These are phyloP conservation scores for Polytrichum formosum DNA, from an alignment of 225 moss, liverwort and hornwort genomes.

Conservation along the genomic window DNA sequence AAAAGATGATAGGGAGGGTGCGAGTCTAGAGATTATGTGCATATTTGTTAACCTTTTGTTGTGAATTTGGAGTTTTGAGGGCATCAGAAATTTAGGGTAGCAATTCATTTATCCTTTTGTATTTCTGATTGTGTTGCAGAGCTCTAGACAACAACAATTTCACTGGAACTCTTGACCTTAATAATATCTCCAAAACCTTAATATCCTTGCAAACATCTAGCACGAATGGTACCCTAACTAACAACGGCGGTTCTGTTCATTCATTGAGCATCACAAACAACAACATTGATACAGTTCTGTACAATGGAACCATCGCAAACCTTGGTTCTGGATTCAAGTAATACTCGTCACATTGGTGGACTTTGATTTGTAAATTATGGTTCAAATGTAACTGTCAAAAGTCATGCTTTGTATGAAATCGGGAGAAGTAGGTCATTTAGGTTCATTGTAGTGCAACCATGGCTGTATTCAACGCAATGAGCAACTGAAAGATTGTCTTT, in stretches of 20 bases:
- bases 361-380: not conserved
- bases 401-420: too few species aligned
- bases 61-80: too few species aligned
- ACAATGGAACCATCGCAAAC: not conserved
- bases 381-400: not conserved
- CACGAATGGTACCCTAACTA: too few species aligned
- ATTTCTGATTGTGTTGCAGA: slow-evolving; percentile 9
- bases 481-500: too few species aligned
- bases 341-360: not conserved
- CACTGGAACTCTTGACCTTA: slow-evolving; percentile 4
- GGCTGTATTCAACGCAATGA: too few species aligned
- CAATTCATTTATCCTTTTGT: not conserved
- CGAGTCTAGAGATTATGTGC: too few species aligned
- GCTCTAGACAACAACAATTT: slow-evolving; percentile 19
- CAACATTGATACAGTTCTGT: slow-evolving; percentile 7
- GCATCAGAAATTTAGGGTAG: too few species aligned
- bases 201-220: too few species aligned
- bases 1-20: too few species aligned
- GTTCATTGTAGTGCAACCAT: too few species aligned
- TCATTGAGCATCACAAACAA: slow-evolving; percentile 7
- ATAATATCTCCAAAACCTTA: not conserved
- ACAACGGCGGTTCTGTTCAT: not conserved
- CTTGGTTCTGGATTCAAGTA: slow-evolving; percentile 4
- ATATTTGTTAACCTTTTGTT: too few species aligned
- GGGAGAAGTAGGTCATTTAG: too few species aligned